Evolutionary conservation across 805 yeast species (phyloP).

Genomic region (Lipomyces kockii): DNA sequence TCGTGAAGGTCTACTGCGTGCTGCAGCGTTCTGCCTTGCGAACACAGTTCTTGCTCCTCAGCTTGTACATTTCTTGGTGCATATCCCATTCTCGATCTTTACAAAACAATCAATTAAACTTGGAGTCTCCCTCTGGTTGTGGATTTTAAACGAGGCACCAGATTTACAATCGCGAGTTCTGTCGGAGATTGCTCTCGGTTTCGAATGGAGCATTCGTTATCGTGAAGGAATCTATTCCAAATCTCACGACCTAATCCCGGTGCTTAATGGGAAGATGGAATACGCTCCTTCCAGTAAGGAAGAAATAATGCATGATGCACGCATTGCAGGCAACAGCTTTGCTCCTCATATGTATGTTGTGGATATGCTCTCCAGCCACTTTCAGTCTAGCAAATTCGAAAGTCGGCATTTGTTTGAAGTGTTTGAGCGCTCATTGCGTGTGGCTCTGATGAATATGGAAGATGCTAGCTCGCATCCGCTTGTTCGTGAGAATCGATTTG

Average conservation of each 20-base stretch:
- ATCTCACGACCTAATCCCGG: constrained; percentile 44
- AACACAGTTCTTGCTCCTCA: constrained; percentile 35
- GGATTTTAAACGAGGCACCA: constrained; percentile 70
- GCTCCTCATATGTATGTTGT: constrained; percentile 75
- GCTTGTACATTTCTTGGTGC: constrained; percentile 52
- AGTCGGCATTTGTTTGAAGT: constrained; percentile 70
- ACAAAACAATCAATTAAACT: constrained; percentile 62
- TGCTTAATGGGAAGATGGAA: constrained; percentile 80
- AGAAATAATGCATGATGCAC: constrained; percentile 58
- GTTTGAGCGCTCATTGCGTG: constrained; percentile 60
- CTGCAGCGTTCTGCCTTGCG: constrained; percentile 50
- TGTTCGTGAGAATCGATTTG: constrained; percentile 75
- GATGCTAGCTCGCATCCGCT: constrained; percentile 82
- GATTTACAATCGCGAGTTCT: constrained; percentile 62
- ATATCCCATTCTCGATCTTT: constrained; percentile 71
- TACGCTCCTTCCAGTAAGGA: constrained; percentile 81
- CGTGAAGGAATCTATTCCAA: constrained; percentile 66
- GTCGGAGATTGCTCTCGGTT: constrained; percentile 67
- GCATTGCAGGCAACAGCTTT: constrained; percentile 53
- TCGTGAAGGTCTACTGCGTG: constrained; percentile 43
- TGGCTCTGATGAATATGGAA: constrained; percentile 56
- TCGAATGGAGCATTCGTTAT: constrained; percentile 68
- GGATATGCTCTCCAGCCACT: constrained; percentile 70
- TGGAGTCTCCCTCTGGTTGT: constrained; percentile 80
- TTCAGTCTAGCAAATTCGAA: constrained; percentile 76